A percentile compares a stretch with the other conserved stretches of the same genome.
phyloP scores from a whole-genome alignment of 1,284 basidiomycete species.

The Thelephora terrestris region DNA sequence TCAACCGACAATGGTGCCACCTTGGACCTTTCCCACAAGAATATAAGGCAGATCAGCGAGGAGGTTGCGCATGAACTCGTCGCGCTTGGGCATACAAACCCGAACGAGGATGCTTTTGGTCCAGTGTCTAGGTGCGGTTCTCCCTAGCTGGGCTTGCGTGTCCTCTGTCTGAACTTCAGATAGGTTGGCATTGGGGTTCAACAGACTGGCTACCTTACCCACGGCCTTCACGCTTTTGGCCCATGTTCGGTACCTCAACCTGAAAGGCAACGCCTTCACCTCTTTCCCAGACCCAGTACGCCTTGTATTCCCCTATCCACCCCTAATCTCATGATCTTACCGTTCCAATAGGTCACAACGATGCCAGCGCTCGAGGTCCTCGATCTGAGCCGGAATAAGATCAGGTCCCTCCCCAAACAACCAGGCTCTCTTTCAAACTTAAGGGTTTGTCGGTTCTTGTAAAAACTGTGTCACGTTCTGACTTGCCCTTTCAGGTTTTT shows the following conservation, averaged over 20 bases:
- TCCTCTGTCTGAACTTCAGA: neutral
- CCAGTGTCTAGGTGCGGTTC: neutral
- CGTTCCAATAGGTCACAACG: slow-evolving; percentile 54
- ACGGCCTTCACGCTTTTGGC: slow-evolving; percentile 69
- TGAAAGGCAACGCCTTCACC: slow-evolving; percentile 82
- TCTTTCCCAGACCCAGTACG: slow-evolving; percentile 82
- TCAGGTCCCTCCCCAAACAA: slow-evolving; percentile 68
- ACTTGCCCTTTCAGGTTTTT: slow-evolving; percentile 49
- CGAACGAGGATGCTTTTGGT: neutral
- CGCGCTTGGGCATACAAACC: slow-evolving; percentile 34
- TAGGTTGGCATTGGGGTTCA: slow-evolving; percentile 84
- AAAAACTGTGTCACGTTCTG: neutral
- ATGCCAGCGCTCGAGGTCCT: slow-evolving; percentile 89
- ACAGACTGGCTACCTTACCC: slow-evolving; percentile 75
- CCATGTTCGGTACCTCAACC: slow-evolving; percentile 84
- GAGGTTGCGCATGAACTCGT: slow-evolving; percentile 68
- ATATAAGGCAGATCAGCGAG: slow-evolving; percentile 65
- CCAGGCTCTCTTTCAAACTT: slow-evolving; percentile 78
- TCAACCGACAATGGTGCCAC: slow-evolving; percentile 76
- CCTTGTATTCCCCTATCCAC: slow-evolving; percentile 11
- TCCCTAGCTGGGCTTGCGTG: neutral
- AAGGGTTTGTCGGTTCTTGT: slow-evolving; percentile 39
- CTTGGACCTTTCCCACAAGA: slow-evolving; percentile 71
- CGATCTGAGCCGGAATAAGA: slow-evolving; percentile 90
- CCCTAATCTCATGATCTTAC: slow-evolving; percentile 3